Base-by-base conservation (phyloP, 345 rosid species). In the Camelina sativa region DNA sequence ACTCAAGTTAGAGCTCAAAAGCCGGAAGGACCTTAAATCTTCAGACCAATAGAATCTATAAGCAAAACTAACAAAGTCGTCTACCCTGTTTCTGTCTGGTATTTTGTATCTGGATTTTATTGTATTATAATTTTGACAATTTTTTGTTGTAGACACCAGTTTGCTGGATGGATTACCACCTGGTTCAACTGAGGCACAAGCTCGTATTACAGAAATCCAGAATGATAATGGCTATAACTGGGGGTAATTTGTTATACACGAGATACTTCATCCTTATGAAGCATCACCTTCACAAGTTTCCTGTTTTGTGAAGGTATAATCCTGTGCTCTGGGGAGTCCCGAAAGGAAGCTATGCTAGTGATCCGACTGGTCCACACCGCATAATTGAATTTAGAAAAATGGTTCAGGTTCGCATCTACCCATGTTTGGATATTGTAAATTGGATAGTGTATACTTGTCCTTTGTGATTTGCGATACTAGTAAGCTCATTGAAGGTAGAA, bases 261-360 rank as follows among this genome's bases (percentile, higher is more conserved):
- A 58, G 64, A 59, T 59, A 54, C 63, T 77, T 8, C 56, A 50
- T 71, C 62, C 59, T 50, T 65, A 67, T 72, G 50, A 78, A 30
- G 47, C 57, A 59, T 41, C 74, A 66, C 44, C 53, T 52, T 58
- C 40, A 64, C 60, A 71, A 71, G 32, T 30, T 73, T 72, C 69
- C 80, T 77, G 47, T 67, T 61, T 78, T 68, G 8, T 71, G 83
- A 75, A 91, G 98, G 83, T 94, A 94, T 80, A 88, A 94, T 89
- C 98, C 97, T 64, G 90, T 89, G 72, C 87, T 94, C 30, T 91
- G 96, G 97, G 97, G 96, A 52, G 92, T 89, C 75, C 97, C 98
- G 37, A 94, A 94, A 82, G 98, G 98, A 86, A 91, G 97, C 86
- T 94, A 94, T 84, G 87, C 98, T 41, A 88, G 89, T 79, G 80